Evolutionary conservation across 2,329 filamentous ascomycete genomes (phyloP).

Genomic region (Rutstroemia sp.): DNA sequence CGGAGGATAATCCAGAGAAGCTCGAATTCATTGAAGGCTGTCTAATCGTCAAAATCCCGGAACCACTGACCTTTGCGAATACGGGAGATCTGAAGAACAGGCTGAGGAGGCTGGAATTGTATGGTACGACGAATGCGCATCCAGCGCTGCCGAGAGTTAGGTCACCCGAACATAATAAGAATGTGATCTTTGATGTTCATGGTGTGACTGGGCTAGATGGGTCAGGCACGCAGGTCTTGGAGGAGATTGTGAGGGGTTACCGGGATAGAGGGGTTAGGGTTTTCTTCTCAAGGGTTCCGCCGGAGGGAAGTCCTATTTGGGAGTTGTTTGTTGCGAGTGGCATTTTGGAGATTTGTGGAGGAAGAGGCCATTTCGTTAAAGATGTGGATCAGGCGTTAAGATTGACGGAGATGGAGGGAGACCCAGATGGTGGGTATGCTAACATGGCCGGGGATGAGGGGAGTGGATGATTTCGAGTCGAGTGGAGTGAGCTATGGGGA

Average conservation of each 20-base stretch:
- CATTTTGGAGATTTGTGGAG: constrained; percentile 78
- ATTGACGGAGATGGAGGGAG: constrained; percentile 52
- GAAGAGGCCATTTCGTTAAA: constrained; percentile 67
- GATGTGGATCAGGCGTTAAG: constrained; percentile 80
- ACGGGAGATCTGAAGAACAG: constrained; percentile 85
- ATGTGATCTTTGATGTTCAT: constrained; percentile 94
- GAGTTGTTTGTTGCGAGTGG: constrained; percentile 68
- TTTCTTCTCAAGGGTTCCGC: constrained; percentile 59
- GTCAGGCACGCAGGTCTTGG: constrained; percentile 83
- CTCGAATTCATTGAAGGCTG: constrained; percentile 89
- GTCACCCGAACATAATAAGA: constrained; percentile 73
- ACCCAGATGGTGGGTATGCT: not conserved
- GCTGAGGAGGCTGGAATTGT: constrained; percentile 75
- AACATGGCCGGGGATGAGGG: not conserved
- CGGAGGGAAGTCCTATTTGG: constrained; percentile 38
- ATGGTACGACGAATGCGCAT: constrained; percentile 79
- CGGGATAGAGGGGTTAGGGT: constrained; percentile 68
- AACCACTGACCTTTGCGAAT: constrained; percentile 94
- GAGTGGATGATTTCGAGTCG: not conserved
- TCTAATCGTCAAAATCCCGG: constrained; percentile 94
- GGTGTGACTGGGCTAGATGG: constrained; percentile 95
- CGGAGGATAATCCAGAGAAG: constrained; percentile 61
- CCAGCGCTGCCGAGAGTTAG: constrained; percentile 79
- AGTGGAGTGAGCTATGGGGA: too few species aligned
- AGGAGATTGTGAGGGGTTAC: constrained; percentile 81